Base-by-base conservation (phyloP, 495 filamentous ascomycete genomes). In the Pyronema domesticum region DNA sequence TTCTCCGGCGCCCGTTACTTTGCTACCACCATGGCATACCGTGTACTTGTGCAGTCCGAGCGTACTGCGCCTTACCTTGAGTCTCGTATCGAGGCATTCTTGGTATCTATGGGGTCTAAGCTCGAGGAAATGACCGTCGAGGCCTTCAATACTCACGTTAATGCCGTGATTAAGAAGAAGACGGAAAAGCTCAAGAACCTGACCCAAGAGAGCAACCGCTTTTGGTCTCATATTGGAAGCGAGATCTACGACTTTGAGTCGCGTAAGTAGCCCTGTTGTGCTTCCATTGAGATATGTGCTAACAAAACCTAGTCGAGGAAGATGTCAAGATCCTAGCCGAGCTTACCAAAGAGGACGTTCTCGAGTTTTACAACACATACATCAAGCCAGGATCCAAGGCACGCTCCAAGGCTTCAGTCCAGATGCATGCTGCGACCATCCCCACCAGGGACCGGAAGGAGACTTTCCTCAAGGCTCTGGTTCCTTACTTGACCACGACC, bases 41-140 rank as follows among this genome's bases (percentile, higher is more conserved):
- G 89, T 9, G 81, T 99, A 55, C 80, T 96, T 58, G 89, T 99
- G 44, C 91, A 99, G 71, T 93, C 85, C 62, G 91, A 99, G 71
- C 80, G 81, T 59, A 80, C 82, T 2, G 80, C 83, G 0, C 71
- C 79, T 37, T 94, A 94, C 65, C 68, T 96, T 23, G 91, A 96
- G 63, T 76, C 76, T 3, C 76, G 93, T 18, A 94, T 96, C 58
- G 86, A 96, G 59, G 69, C 73, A 2, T 96, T 95, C 73, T 71
- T 99, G 33, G 69, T 70, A 9, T 68, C 68, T 13, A 87, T 85
- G 55, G 77, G 72, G 30, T 69, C 73, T 37, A 76, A 68, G 7
- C 70, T 99, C 19, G 72, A 80, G 53, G 72, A 79, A 18, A 95
- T 96, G 87, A 73, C 74, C 15, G 79, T 86, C 18, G 74, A 81